Evolutionary conservation across 768 basidiomycete genomes (phyloP).

Genomic region (Termitomyces sp.): DNA sequence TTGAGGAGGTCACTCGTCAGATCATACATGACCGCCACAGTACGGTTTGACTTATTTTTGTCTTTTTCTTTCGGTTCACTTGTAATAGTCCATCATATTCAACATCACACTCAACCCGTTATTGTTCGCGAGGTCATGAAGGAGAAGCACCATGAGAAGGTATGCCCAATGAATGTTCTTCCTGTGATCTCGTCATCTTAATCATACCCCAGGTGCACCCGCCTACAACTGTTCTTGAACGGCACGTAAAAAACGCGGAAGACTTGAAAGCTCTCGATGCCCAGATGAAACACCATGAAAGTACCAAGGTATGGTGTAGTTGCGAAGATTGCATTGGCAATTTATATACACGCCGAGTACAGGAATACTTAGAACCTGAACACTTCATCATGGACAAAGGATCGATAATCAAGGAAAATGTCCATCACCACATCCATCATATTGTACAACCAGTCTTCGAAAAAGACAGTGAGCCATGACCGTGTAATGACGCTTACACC

Average conservation of each 20-base stretch:
- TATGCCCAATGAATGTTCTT: conserved; percentile 6
- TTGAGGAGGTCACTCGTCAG: conserved; percentile 24
- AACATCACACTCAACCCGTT: conserved; percentile 31
- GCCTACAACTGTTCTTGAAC: not conserved
- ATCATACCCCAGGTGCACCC: not conserved
- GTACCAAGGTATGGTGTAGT: not conserved
- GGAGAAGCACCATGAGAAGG: conserved; percentile 21
- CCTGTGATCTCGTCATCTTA: not conserved
- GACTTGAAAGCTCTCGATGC: conserved; percentile 1
- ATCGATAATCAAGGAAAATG: conserved; percentile 1
- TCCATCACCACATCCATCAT: conserved; percentile 8
- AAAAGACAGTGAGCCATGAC: conserved; percentile 1
- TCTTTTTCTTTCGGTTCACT: not conserved
- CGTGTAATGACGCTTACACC: not conserved
- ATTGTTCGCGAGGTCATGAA: conserved; percentile 17
- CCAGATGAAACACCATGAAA: not conserved
- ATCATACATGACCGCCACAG: conserved; percentile 29
- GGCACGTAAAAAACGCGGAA: conserved; percentile 1
- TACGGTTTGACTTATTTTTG: conserved; percentile 8
- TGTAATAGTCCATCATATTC: conserved; percentile 29
- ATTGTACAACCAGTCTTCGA: conserved; percentile 7
- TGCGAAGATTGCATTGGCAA: not conserved
- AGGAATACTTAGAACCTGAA: conserved; percentile 4
- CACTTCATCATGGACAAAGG: conserved; percentile 2
- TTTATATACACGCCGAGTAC: not conserved